A percentile compares a stretch with the other conserved stretches of the same genome.
These are phyloP conservation scores for Lactarius tabidus DNA, from an alignment of 768 basidiomycete genomes.

Conservation along the genomic window DNA sequence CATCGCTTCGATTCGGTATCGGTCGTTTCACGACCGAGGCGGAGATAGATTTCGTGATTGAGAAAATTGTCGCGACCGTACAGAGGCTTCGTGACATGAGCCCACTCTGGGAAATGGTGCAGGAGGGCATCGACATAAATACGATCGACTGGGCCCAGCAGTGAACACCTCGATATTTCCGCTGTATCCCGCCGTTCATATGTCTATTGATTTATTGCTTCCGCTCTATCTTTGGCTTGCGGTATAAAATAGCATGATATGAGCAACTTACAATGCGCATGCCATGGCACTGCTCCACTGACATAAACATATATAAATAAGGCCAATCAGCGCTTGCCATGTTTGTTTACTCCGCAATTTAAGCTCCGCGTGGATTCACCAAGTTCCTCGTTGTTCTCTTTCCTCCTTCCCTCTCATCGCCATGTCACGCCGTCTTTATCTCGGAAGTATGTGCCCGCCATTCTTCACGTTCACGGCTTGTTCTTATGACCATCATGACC, in stretches of 20 bases:
- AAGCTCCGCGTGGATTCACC: constrained; percentile 20
- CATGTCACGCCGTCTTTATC: constrained; percentile 84
- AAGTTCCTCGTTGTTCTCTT: constrained; percentile 2
- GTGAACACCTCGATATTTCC: constrained; percentile 29
- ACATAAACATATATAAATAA: too few species aligned
- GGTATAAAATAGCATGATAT: not conserved
- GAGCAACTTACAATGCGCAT: not conserved
- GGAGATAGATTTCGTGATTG: constrained; percentile 91
- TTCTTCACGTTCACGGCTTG: constrained; percentile 9
- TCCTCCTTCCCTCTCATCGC: constrained; percentile 32
- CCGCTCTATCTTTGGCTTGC: not conserved
- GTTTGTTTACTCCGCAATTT: constrained; percentile 12
- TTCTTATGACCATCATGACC: constrained; percentile 13
- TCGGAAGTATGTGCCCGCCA: constrained; percentile 58
- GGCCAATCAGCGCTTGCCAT: constrained; percentile 13
- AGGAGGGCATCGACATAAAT: constrained; percentile 96
- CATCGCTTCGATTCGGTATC: constrained; percentile 94
- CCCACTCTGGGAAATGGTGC: constrained; percentile 99
- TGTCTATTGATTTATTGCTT: not conserved
- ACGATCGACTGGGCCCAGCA: constrained; percentile 90
- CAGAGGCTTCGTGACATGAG: constrained; percentile 91
- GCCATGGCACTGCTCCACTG: too few species aligned
- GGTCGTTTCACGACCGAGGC: constrained; percentile 97
- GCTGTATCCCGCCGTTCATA: not conserved
- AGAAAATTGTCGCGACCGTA: constrained; percentile 84